Evolutionary conservation across 441 rosid species (phyloP).

Genomic region (Aquilaria agallochum): DNA sequence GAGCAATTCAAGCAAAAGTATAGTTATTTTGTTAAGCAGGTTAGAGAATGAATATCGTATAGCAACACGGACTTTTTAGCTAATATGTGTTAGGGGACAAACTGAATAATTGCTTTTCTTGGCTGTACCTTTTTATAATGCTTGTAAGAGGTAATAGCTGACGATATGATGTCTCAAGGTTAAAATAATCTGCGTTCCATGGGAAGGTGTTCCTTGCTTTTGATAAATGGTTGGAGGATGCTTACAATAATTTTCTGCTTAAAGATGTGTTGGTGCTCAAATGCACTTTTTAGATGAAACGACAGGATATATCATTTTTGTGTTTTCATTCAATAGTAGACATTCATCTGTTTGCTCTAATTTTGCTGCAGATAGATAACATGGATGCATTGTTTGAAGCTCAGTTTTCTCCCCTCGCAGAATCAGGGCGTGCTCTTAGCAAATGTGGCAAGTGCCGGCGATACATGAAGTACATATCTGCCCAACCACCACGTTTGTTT

Average conservation of each 20-base stretch:
- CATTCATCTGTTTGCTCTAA: constrained; percentile 2
- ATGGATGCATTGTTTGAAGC: constrained; percentile 96
- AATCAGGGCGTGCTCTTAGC: constrained; percentile 80
- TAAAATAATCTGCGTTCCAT: no score
- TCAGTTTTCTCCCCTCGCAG: constrained; percentile 83
- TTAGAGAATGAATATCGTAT: constrained; percentile 11
- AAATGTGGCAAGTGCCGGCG: constrained; percentile 95
- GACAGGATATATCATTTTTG: background rate
- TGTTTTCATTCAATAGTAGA: background rate
- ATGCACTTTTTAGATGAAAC: background rate
- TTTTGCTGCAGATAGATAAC: constrained; percentile 61
- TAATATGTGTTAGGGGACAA: no score
- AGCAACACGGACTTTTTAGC: no score
- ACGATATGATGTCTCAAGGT: no score
- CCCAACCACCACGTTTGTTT: constrained; percentile 74
- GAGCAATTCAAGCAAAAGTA: constrained; percentile 80
- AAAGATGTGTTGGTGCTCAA: background rate
- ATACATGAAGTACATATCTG: constrained; percentile 86
- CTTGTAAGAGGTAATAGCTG: no score
- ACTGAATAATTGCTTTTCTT: no score
- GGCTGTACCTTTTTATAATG: no score
- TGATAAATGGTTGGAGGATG: background rate
- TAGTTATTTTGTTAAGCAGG: constrained; percentile 80
- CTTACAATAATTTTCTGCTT: background rate
- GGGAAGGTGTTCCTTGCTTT: background rate